These are phyloP conservation scores for Pseudozyma sp. DNA, from an alignment of 1,284 basidiomycete genomes.

Conservation along the genomic window DNA sequence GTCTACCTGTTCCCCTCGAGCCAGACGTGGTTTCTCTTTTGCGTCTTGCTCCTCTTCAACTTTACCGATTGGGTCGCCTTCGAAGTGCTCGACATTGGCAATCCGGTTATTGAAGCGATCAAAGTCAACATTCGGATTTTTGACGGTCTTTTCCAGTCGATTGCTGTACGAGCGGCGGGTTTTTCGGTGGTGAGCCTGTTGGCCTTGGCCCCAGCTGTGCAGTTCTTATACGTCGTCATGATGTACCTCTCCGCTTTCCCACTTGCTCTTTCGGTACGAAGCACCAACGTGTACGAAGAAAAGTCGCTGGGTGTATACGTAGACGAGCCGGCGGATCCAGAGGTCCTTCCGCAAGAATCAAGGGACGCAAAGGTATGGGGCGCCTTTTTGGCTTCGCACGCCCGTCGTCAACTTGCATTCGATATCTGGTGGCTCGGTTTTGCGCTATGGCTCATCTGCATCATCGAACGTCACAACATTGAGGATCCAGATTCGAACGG, in stretches of 20 bases:
- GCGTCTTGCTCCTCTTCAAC: constrained; percentile 77
- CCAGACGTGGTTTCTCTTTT: constrained; percentile 91
- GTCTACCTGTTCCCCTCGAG: constrained; percentile 90
- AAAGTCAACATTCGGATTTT: constrained; percentile 73
- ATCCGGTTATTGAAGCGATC: constrained; percentile 77
- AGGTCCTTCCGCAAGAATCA: constrained; percentile 18
- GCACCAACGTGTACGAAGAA: constrained; percentile 98
- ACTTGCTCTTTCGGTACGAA: constrained; percentile 80
- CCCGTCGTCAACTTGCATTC: constrained; percentile 86
- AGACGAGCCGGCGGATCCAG: constrained; percentile 28
- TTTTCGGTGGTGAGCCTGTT: constrained; percentile 81
- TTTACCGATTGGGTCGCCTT: constrained; percentile 88
- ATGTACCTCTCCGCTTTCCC: constrained; percentile 75
- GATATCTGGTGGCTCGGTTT: constrained; percentile 69
- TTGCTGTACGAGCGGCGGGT: constrained; percentile 86
- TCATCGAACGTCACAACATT: constrained; percentile 65
- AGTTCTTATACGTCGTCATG: constrained; percentile 79
- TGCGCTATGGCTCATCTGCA: constrained; percentile 67
- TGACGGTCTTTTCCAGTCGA: constrained; percentile 70
- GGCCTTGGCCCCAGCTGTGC: constrained; percentile 83
- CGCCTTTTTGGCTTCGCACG: constrained; percentile 81
- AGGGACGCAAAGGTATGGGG: constrained; percentile 76
- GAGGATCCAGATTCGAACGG: constrained; percentile 49
- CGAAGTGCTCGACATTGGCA: constrained; percentile 87
- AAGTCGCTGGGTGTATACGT: constrained; percentile 68